Evolutionary conservation across 495 filamentous ascomycete genomes (phyloP).

Genomic region (Massariosphaeria phaeospora): DNA sequence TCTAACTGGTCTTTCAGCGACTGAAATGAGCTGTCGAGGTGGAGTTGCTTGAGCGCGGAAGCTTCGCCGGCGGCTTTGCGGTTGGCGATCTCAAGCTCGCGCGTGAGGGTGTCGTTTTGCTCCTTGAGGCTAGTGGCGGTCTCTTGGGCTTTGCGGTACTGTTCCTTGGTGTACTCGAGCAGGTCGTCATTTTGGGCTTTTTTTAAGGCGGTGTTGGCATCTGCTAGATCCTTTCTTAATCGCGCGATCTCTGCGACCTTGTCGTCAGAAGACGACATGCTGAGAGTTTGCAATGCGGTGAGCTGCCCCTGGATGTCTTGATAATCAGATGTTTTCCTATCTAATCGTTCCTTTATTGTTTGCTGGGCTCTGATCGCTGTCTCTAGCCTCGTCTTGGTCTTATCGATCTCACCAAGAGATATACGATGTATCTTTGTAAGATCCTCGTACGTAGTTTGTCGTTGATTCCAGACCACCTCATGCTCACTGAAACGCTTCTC

Average conservation of each 20-base stretch:
- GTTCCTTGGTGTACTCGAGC: conserved; percentile 11
- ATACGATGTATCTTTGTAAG: background rate
- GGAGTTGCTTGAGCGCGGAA: background rate
- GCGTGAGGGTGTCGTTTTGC: background rate
- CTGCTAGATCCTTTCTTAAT: conserved; percentile 1
- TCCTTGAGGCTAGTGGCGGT: background rate
- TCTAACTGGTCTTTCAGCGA: background rate
- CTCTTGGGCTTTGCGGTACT: conserved; percentile 10
- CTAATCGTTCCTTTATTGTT: background rate
- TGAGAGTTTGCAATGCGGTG: background rate
- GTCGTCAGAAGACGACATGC: conserved; percentile 9
- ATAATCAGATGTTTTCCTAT: conserved; percentile 1
- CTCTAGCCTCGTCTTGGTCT: background rate
- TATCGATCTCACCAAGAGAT: background rate
- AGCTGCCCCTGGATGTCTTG: background rate
- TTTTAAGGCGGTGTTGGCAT: background rate
- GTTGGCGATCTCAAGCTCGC: background rate
- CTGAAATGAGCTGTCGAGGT: background rate
- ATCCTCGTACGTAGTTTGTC: conserved; percentile 13
- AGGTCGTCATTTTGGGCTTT: conserved; percentile 4
- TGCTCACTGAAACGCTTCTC: background rate
- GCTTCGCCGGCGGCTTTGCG: conserved; percentile 1
- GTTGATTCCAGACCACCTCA: background rate
- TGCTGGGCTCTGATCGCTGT: background rate
- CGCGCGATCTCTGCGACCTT: conserved; percentile 7